Conservation (phyloP, 2,329 filamentous ascomycete genomes). For the Nigrospora sphaerica region DNA sequence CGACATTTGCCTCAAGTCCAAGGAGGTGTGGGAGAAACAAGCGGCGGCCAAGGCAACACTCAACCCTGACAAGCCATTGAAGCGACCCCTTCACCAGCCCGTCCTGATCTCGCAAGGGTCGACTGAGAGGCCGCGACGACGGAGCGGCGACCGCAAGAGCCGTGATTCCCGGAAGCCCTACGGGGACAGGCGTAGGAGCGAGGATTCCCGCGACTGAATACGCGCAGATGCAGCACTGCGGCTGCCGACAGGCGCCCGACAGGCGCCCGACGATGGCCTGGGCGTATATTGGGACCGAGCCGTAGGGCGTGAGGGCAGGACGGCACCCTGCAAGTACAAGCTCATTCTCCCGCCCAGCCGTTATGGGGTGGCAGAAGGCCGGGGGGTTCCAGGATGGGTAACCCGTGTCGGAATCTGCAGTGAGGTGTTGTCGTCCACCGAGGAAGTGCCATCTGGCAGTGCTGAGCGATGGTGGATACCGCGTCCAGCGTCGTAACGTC, state of each 20-base stretch:
- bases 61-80: slow-evolving; percentile 41
- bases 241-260: not conserved
- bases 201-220: slow-evolving; percentile 16
- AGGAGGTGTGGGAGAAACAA: slow-evolving; percentile 50
- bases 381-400: not conserved
- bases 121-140: slow-evolving; percentile 25
- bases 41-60: slow-evolving; percentile 41
- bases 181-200: slow-evolving; percentile 20
- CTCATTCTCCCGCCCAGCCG: too few relatives aligned
- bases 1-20: slow-evolving; percentile 54
- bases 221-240: not conserved
- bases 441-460: slow-evolving; percentile 40
- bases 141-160: slow-evolving; percentile 25
- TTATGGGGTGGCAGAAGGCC: not conserved
- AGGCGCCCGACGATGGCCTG: not conserved
- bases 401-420: not conserved
- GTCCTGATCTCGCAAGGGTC: slow-evolving; percentile 39
- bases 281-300: not conserved
- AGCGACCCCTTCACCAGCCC: slow-evolving; percentile 50
- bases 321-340: too few relatives aligned
- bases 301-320: not conserved
- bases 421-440: slow-evolving; percentile 28
- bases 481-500: slow-evolving; percentile 23
- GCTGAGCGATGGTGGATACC: slow-evolving; percentile 28
- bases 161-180: slow-evolving; percentile 18